These are phyloP conservation scores for Adenanthera pavonina DNA, from an alignment of 306 rosid genomes.

Conservation along the genomic window DNA sequence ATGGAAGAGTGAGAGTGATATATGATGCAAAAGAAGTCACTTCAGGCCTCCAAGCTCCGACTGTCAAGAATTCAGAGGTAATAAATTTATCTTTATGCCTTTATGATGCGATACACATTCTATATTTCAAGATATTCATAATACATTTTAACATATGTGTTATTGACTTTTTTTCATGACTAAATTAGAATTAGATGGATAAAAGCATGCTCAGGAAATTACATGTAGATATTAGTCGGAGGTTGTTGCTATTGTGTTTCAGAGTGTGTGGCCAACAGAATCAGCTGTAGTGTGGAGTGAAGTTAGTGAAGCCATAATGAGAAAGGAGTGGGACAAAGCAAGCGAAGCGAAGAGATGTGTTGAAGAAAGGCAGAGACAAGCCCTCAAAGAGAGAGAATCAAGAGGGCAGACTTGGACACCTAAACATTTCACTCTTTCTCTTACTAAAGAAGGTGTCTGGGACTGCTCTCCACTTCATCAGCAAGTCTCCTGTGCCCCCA, in stretches of 20 bases:
- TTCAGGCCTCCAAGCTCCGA: slow-evolving; percentile 70
- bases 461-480: slow-evolving; percentile 58
- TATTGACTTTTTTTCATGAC: no score
- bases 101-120: no score
- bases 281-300: slow-evolving; percentile 63
- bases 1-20: slow-evolving; percentile 36
- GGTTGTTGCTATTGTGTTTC: background rate
- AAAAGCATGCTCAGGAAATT: no score
- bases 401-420: slow-evolving; percentile 54
- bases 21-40: slow-evolving; percentile 77
- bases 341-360: slow-evolving; percentile 57
- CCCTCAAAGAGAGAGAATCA: slow-evolving; percentile 45
- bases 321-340: slow-evolving; percentile 64
- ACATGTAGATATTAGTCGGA: background rate
- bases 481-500: slow-evolving; percentile 61
- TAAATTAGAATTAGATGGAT: slow-evolving; percentile 7
- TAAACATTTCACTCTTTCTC: slow-evolving; percentile 50
- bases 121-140: no score
- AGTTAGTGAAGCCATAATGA: slow-evolving; percentile 58
- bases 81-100: background rate
- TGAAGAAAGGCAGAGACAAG: slow-evolving; percentile 64
- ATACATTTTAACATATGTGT: no score
- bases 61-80: slow-evolving; percentile 63
- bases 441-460: slow-evolving; percentile 57
- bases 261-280: slow-evolving; percentile 62